Evolutionary conservation across 148 eudicot genomes (phyloP).

Genomic region (Heliosperma pusillum): DNA sequence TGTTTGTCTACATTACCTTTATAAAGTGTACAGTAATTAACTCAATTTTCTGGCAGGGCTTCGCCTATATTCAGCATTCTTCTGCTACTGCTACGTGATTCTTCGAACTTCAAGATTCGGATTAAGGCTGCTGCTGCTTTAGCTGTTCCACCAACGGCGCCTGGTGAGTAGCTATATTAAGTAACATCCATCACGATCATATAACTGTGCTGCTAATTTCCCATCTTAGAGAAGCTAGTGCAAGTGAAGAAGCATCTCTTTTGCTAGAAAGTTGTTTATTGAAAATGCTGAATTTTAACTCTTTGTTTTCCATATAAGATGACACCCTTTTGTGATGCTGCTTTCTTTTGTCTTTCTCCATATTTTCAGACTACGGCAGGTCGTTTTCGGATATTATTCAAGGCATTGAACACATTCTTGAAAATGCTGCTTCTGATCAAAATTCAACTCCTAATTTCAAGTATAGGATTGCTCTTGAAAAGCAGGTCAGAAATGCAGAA

Average conservation of each 20-base stretch:
- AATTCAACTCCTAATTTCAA: conserved; percentile 64
- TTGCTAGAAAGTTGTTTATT: not conserved
- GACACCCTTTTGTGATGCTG: not conserved
- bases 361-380: conserved; percentile 71
- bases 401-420: conserved; percentile 65
- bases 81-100: conserved; percentile 80
- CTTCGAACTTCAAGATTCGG: conserved; percentile 87
- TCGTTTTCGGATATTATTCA: conserved; percentile 78
- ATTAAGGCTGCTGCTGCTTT: conserved; percentile 98
- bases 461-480: conserved; percentile 81
- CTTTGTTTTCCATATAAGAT: not conserved
- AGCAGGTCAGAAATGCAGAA: conserved; percentile 57
- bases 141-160: conserved; percentile 71
- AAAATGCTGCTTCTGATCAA: conserved; percentile 56
- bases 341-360: conserved; percentile 10
- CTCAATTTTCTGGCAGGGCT: conserved; percentile 49
- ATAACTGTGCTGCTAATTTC: not conserved
- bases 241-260: not conserved
- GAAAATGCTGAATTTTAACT: not conserved
- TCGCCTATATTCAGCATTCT: conserved; percentile 79
- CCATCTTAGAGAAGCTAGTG: not conserved
- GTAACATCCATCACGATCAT: not conserved
- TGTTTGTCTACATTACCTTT: not conserved
- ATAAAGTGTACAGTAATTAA: not conserved
- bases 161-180: conserved; percentile 42